Evolutionary conservation across 2,329 filamentous ascomycete genomes (phyloP), one percentile per base, ranked within the genome.

Genomic region (Colletotrichum neosansevieriae): DNA sequence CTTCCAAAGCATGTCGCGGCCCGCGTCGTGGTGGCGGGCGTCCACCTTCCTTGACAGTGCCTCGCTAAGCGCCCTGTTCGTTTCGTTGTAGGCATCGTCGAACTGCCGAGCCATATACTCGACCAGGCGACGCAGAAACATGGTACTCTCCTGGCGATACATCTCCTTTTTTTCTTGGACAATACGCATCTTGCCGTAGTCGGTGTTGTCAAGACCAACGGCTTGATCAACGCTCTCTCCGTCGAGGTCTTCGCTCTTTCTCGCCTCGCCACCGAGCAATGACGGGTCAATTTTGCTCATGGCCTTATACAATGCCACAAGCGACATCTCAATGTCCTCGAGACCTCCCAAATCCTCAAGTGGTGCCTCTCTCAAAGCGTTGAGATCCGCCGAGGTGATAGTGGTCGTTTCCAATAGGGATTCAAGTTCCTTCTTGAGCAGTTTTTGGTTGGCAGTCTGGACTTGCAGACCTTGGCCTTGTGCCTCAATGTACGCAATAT

Each of bases 381-480:
- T 89, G 15, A 99, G 86, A 70, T 95, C 91, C 45, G 88, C 83
- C 1, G 88, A 83, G 4, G 94, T 94, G 65, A 98, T 97, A 11
- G 94, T 94, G 63, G 97, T 94, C 0, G 94, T 98, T 72, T 94
- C 91, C 24, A 99, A 86, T n/a, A 98, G 84, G 38, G 91, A 92
- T 77, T 97, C 90, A 2, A 99, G 86, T 78, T 99, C 96, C 71
- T 91, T 93, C 78, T 95, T 94, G 53, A 99, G 86, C 32, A 97
- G 86, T 78, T 97, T 97, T 78, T 99, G 96, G 74, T 99, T 99
- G 45, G 96, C 94, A 19, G 95, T 95, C 79, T 98, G 96, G 6
- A 99, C 95, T 75, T 99, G 96, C 53, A 99, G 83, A 83, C 96
- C 96, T 80, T 99, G 95, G 6, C 94, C 94, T 79, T 99, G 96